Evolutionary conservation across 176 grass and related monocot genomes (phyloP).

Genomic region (Avena insularis): DNA sequence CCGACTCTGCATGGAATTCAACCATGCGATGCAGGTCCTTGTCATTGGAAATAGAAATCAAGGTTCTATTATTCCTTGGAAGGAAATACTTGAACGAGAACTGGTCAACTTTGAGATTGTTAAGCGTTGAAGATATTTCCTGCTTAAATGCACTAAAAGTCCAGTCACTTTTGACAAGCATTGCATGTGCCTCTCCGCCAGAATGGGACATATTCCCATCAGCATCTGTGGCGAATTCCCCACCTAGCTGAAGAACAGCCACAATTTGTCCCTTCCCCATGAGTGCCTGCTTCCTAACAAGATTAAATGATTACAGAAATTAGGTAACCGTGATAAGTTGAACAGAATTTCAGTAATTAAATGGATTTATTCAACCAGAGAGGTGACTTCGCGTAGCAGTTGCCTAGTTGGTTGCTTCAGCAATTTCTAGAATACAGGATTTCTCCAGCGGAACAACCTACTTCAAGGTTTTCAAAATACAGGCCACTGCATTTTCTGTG

Average conservation of each 20-base stretch:
- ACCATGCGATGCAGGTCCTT: slow-evolving; percentile 93
- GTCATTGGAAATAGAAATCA: slow-evolving; percentile 96
- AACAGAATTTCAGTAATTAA: neutral
- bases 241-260: slow-evolving; percentile 86
- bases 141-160: slow-evolving; percentile 62
- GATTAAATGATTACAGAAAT: slow-evolving; percentile 17
- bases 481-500: neutral
- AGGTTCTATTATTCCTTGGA: slow-evolving; percentile 81
- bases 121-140: slow-evolving; percentile 81
- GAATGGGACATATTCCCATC: slow-evolving; percentile 90
- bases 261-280: slow-evolving; percentile 75
- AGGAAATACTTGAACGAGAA: slow-evolving; percentile 93
- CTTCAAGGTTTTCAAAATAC: neutral
- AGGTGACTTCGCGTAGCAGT: neutral
- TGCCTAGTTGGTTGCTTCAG: neutral
- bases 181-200: slow-evolving; percentile 94
- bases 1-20: slow-evolving; percentile 83
- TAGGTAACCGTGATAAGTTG: neutral
- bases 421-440: neutral
- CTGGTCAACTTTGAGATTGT: slow-evolving; percentile 60
- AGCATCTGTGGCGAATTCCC: slow-evolving; percentile 74
- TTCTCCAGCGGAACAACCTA: neutral
- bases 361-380: neutral
- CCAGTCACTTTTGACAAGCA: slow-evolving; percentile 78
- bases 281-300: slow-evolving; percentile 39